A percentile compares a stretch with the other conserved stretches of the same genome.
Conservation (phyloP, 495 filamentous ascomycete genomes). For the Sporormia fimetaria region DNA sequence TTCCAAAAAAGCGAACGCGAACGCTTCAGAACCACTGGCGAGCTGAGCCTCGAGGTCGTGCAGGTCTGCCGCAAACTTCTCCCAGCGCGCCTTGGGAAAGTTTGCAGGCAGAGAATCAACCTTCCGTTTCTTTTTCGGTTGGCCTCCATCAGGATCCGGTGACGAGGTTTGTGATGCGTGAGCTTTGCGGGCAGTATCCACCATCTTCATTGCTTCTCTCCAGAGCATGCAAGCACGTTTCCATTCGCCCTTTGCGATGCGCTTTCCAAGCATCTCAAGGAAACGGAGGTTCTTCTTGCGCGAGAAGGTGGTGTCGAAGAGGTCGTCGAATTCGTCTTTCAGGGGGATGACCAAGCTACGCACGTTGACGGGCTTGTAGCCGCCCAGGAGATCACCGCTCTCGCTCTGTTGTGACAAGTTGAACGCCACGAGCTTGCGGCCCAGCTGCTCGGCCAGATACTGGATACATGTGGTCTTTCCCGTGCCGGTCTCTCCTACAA, state of each 20-base stretch:
- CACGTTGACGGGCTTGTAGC: slow-evolving; percentile 89
- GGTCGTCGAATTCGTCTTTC: slow-evolving; percentile 83
- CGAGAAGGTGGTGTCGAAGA: slow-evolving; percentile 79
- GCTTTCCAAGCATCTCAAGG: slow-evolving; percentile 64
- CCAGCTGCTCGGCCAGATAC: slow-evolving; percentile 70
- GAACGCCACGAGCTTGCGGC: slow-evolving; percentile 73
- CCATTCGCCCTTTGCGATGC: slow-evolving; percentile 74
- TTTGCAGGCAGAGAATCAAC: slow-evolving; percentile 43
- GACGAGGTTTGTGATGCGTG: slow-evolving; percentile 29
- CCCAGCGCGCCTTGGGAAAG: slow-evolving; percentile 52
- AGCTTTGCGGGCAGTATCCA: slow-evolving; percentile 49
- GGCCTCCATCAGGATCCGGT: slow-evolving; percentile 40
- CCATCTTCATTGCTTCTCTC: slow-evolving; percentile 78
- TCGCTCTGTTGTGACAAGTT: slow-evolving; percentile 98
- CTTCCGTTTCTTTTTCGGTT: slow-evolving; percentile 72
- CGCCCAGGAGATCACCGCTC: slow-evolving; percentile 80
- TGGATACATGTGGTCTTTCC: slow-evolving; percentile 96
- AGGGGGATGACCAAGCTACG: slow-evolving; percentile 79
- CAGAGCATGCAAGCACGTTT: slow-evolving; percentile 68
- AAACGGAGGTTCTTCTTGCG: slow-evolving; percentile 77
- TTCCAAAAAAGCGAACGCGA: slow-evolving; percentile 92
- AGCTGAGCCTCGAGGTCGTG: slow-evolving; percentile 72
- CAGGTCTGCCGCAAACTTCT: slow-evolving; percentile 62
- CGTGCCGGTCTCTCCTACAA: slow-evolving; percentile 96
- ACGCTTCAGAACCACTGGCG: slow-evolving; percentile 62